Conservation (phyloP, 176 grass and related monocot species). For the Puya raimondii region DNA sequence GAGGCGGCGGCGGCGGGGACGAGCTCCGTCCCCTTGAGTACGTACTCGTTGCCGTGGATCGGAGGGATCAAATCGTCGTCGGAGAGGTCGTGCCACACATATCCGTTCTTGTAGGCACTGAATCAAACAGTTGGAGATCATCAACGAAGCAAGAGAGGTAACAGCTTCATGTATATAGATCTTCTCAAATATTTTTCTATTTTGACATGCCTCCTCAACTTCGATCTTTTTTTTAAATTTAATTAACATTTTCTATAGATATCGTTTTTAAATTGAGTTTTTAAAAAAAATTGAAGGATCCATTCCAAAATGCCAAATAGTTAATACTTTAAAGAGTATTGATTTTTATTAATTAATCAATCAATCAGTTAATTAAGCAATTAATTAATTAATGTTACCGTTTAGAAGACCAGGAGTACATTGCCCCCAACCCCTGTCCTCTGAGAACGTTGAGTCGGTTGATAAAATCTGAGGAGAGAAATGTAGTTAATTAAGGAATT, state of each 20-base stretch:
- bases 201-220: too few relatives aligned
- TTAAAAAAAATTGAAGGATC: too few relatives aligned
- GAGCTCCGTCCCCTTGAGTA: constrained; percentile 59
- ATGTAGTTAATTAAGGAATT: constrained; percentile 11
- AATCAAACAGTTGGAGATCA: constrained; percentile 1
- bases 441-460: constrained; percentile 77
- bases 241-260: too few relatives aligned
- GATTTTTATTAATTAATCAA: too few relatives aligned
- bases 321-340: too few relatives aligned
- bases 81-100: constrained; percentile 74
- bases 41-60: constrained; percentile 41
- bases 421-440: constrained; percentile 68
- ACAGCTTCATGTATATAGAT: neutral
- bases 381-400: constrained; percentile 28
- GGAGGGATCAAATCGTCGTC: constrained; percentile 50
- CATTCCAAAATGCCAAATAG: too few relatives aligned
- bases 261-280: too few relatives aligned
- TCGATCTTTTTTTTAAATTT: too few relatives aligned
- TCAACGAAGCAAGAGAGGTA: neutral
- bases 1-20: constrained; percentile 21
- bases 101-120: constrained; percentile 66
- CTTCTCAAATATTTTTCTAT: neutral
- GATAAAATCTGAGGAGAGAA: constrained; percentile 56
- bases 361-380: too few relatives aligned
- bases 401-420: constrained; percentile 99